Evolutionary conservation across 192 early-diverging fungal species (phyloP).

Genomic region (Backusella tarrabulga): DNA sequence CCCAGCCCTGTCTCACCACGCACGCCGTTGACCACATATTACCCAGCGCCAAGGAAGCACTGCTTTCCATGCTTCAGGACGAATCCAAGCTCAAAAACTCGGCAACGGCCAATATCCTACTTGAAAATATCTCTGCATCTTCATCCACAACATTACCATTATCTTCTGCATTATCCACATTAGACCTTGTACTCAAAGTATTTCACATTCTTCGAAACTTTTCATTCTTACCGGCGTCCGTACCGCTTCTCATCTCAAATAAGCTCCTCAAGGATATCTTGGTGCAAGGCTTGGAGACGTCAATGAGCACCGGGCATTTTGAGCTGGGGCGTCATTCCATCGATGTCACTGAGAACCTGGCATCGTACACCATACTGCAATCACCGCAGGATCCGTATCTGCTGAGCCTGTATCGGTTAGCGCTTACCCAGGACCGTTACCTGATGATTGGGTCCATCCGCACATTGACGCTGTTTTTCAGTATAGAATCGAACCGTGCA

Average conservation of each 20-base stretch:
- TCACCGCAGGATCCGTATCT: neutral
- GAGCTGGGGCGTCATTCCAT: slow-evolving; percentile 60
- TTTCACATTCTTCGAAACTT: slow-evolving; percentile 71
- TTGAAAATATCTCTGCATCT: slow-evolving; percentile 3
- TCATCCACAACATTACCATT: neutral
- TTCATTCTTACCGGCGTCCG: slow-evolving; percentile 59
- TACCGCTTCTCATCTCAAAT: slow-evolving; percentile 40
- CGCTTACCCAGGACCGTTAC: slow-evolving; percentile 53
- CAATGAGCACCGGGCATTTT: slow-evolving; percentile 41
- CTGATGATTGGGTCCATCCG: slow-evolving; percentile 55
- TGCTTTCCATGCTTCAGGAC: neutral
- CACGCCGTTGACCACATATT: neutral
- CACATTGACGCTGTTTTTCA: slow-evolving; percentile 51
- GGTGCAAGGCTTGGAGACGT: slow-evolving; percentile 60
- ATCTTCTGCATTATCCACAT: neutral
- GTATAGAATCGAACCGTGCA: slow-evolving; percentile 36
- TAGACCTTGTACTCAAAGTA: slow-evolving; percentile 48
- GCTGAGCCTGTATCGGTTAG: slow-evolving; percentile 17
- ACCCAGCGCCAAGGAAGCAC: neutral
- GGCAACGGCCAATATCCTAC: neutral
- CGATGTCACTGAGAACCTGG: slow-evolving; percentile 64
- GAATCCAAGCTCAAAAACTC: neutral
- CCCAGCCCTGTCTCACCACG: neutral
- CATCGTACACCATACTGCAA: slow-evolving; percentile 41
- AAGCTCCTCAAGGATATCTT: slow-evolving; percentile 47